Evolutionary conservation across 108 stramenopile genomes (phyloP), one percentile per base, ranked within the genome.

Genomic region (Nannochloropsis gaditana): DNA sequence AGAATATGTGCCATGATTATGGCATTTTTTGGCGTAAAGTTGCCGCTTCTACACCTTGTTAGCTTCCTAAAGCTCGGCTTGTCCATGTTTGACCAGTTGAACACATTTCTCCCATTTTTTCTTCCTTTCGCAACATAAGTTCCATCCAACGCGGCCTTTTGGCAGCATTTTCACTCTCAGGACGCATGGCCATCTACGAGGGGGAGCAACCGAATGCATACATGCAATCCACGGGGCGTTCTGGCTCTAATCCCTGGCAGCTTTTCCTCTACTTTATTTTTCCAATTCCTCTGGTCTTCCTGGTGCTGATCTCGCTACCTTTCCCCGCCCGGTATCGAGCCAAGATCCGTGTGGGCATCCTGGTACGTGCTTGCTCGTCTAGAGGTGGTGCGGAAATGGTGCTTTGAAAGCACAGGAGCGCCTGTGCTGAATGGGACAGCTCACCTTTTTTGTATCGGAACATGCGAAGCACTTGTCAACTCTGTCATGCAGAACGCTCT

Each of bases 231-330:
- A n/a, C 59, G 6, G 59, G 59, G 5, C 59, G 59, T n/a, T 73
- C 59, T n/a, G 59, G 59, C 19, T 73, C 59, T 6, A 73, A 73
- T 73, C 59, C 59, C 59, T 73, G 59, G 59, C 59, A 73, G 59
- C 59, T 73, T 73, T 73, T 73, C 59, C 59, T 73, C 59, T 73
- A 73, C 8, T 73, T 73, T n/a, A 73, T 73, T n/a, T 73, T 73
- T 73, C 59, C 59, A 2, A 73, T 73, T 73, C 59, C 59, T 73
- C 6, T 73, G 59, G 59, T 73, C 59, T 73, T 73, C n/a, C 59
- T 73, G n/a, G 59, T 73, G 19, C 59, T 73, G 19, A 73, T 73
- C 59, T 73, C 59, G 59, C n/a, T 73, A n/a, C 59, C 59, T 0
- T 73, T 73, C n/a, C 59, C 59, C 19, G 59, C 59, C 19, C 59